These are phyloP conservation scores for Chaetomium olivaceum DNA, from an alignment of 2,329 filamentous ascomycete species.

Conservation along the genomic window DNA sequence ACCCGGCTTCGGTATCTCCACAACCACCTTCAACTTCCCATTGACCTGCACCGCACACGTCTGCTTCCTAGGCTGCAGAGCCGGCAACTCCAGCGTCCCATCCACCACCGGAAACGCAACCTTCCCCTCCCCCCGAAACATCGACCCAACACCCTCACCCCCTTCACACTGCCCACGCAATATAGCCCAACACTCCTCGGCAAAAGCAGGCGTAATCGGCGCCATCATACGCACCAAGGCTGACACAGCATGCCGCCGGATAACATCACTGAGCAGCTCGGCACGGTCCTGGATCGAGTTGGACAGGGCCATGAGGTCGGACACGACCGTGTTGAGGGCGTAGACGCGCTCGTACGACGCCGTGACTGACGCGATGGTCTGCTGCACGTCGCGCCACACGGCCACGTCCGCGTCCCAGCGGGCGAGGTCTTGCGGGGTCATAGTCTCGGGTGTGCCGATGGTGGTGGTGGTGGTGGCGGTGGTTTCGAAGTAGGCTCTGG, in stretches of 20 bases:
- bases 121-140: constrained; percentile 40
- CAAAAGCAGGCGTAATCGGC: constrained; percentile 76
- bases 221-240: constrained; percentile 71
- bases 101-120: constrained; percentile 62
- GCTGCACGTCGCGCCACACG: constrained; percentile 67
- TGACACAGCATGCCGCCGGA: constrained; percentile 53
- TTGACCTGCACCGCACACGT: constrained; percentile 74
- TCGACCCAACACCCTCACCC: constrained; percentile 35
- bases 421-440: constrained; percentile 38
- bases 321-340: constrained; percentile 79
- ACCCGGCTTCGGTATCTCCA: constrained; percentile 60
- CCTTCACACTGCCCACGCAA: constrained; percentile 43
- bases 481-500: constrained; percentile 42
- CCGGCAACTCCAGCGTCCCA: constrained; percentile 47
- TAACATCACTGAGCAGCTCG: constrained; percentile 41
- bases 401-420: constrained; percentile 50
- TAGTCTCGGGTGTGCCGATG: too few species aligned
- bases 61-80: constrained; percentile 53
- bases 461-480: constrained; percentile 25
- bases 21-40: constrained; percentile 70
- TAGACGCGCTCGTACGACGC: constrained; percentile 70
- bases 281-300: constrained; percentile 60
- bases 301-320: constrained; percentile 78
- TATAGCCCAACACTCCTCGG: constrained; percentile 76
- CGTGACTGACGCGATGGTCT: constrained; percentile 66